Conservation (phyloP, 2,329 filamentous ascomycete genomes). For the Venturia asperata region DNA sequence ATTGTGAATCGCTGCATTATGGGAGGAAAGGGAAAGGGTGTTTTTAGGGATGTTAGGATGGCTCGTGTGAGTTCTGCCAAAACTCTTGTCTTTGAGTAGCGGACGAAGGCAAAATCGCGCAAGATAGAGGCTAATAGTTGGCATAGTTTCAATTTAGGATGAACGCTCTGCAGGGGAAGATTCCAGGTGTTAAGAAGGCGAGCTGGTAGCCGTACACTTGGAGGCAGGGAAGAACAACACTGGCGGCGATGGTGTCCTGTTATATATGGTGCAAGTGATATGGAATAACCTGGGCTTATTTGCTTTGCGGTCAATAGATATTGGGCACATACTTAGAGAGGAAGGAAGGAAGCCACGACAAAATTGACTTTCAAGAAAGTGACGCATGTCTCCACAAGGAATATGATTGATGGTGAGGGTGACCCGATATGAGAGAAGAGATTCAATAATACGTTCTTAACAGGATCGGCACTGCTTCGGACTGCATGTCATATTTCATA, state of each 20-base stretch:
- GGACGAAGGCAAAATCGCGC: not conserved
- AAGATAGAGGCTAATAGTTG: not conserved
- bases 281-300: not conserved
- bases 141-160: constrained; percentile 83
- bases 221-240: not conserved
- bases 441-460: not conserved
- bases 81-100: not conserved
- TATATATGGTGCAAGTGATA: not conserved
- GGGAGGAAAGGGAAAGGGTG: constrained; percentile 81
- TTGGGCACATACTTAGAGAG: not conserved
- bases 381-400: too few relatives aligned
- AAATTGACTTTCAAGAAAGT: not conserved
- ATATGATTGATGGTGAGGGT: not conserved
- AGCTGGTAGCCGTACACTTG: constrained; percentile 65
- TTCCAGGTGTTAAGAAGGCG: constrained; percentile 92
- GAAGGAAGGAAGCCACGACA: not conserved
- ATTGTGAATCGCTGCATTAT: constrained; percentile 90
- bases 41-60: constrained; percentile 91
- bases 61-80: constrained; percentile 61
- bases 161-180: constrained; percentile 73
- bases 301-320: not conserved
- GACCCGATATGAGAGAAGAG: not conserved
- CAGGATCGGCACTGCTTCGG: not conserved
- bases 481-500: not conserved
- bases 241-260: too few relatives aligned